phyloP scores from a whole-genome alignment of 768 basidiomycete species.

The Trametes maxima region DNA sequence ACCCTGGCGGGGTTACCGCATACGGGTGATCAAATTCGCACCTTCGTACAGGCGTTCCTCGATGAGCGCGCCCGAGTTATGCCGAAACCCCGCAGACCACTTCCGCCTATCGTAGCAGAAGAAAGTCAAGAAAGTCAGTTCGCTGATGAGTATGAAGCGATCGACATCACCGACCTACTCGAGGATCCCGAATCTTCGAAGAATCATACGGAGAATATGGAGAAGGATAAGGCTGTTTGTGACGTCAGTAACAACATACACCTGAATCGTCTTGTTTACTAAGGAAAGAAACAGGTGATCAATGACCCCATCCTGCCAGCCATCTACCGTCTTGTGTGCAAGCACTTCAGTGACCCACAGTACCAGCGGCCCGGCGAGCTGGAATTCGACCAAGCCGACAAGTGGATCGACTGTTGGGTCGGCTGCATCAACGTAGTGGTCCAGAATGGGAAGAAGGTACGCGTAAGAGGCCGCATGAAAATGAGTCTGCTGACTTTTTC shows the following conservation, averaged over 20 bases:
- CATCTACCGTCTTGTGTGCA: slow-evolving; percentile 57
- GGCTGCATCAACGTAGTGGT: slow-evolving; percentile 66
- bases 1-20: no score
- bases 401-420: slow-evolving; percentile 74
- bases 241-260: slow-evolving; percentile 39
- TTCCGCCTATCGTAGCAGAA: slow-evolving; percentile 27
- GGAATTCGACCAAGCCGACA: slow-evolving; percentile 44
- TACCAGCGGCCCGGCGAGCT: slow-evolving; percentile 24
- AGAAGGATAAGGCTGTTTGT: slow-evolving; percentile 51
- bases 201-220: slow-evolving; percentile 34
- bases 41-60: slow-evolving; percentile 62
- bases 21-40: slow-evolving; percentile 57
- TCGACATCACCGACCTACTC: slow-evolving; percentile 66
- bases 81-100: slow-evolving; percentile 43
- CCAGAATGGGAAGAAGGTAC: slow-evolving; percentile 49
- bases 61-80: slow-evolving; percentile 53
- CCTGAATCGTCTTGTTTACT: background rate
- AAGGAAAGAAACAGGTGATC: slow-evolving; percentile 44
- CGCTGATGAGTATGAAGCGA: slow-evolving; percentile 60
- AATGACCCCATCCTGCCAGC: slow-evolving; percentile 51
- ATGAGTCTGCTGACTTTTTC: background rate
- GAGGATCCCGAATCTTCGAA: slow-evolving; percentile 32
- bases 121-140: slow-evolving; percentile 79
- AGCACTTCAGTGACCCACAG: slow-evolving; percentile 44
- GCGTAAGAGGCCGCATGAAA: background rate